phyloP scores from a whole-genome alignment of 441 rosid genomes.

The Gossypium gossypioides region DNA sequence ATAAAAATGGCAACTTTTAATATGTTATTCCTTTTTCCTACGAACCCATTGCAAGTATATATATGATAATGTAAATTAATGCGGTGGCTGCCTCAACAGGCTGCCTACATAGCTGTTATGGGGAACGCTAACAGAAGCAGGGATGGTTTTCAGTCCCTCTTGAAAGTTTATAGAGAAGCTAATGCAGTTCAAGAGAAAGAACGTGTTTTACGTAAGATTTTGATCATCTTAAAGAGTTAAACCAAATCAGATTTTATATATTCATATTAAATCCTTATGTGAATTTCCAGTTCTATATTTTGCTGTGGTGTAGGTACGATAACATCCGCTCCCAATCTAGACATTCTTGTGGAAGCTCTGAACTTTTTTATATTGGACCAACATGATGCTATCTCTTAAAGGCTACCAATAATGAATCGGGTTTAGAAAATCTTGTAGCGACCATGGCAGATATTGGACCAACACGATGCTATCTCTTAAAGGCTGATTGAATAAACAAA shows the following conservation, averaged over 20 bases:
- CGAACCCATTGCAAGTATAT: not conserved
- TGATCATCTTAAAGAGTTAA: not conserved
- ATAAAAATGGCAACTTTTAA: not conserved
- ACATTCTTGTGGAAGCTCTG: constrained; percentile 52
- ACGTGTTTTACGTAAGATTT: constrained; percentile 52
- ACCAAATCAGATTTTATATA: not conserved
- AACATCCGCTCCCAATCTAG: constrained; percentile 54
- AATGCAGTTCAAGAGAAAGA: constrained; percentile 89
- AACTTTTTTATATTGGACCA: constrained; percentile 48
- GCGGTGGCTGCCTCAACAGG: constrained; percentile 38
- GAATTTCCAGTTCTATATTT: not conserved
- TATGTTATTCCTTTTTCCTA: not conserved
- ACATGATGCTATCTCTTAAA: not conserved
- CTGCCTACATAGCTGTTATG: constrained; percentile 78
- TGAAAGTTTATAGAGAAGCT: constrained; percentile 73
- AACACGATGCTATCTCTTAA: not conserved
- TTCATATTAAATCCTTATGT: not conserved
- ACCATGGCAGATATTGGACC: constrained; percentile 26
- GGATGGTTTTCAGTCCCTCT: constrained; percentile 61
- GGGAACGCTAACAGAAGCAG: constrained; percentile 34
- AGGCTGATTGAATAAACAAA: not conserved
- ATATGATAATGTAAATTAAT: not conserved
- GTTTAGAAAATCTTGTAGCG: not conserved
- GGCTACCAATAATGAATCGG: not conserved
- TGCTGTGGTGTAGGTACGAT: constrained; percentile 26